phyloP scores from a whole-genome alignment of 495 filamentous ascomycete genomes.

The Trichoderma reesei region DNA sequence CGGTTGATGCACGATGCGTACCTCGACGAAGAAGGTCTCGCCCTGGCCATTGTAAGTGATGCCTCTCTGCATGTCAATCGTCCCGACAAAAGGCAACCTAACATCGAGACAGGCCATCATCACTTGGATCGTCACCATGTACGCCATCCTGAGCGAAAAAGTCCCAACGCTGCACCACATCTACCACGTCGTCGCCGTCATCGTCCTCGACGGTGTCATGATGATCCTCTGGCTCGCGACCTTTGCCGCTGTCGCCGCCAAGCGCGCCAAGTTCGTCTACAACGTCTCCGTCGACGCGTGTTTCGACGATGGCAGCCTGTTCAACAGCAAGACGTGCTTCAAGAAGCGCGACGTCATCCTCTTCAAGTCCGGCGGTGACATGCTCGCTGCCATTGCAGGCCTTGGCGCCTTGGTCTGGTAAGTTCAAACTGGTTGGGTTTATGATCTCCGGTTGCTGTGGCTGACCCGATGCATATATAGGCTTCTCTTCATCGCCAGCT shows the following conservation, averaged over 20 bases:
- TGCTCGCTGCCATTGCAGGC: slow-evolving; percentile 33
- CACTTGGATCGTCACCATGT: slow-evolving; percentile 34
- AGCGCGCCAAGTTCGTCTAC: slow-evolving; percentile 26
- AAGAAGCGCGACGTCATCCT: slow-evolving; percentile 23
- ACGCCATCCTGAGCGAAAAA: slow-evolving; percentile 33
- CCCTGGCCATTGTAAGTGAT: slow-evolving; percentile 29
- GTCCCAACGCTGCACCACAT: slow-evolving; percentile 21
- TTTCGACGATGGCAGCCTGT: slow-evolving; percentile 27
- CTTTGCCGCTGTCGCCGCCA: slow-evolving; percentile 34
- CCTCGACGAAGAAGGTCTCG: slow-evolving; percentile 26
- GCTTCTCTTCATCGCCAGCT: slow-evolving; percentile 35
- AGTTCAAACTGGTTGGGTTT: slow-evolving; percentile 3
- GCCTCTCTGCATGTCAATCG: no score
- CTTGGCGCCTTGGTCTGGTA: slow-evolving; percentile 32
- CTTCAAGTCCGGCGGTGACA: slow-evolving; percentile 17
- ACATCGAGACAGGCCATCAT: slow-evolving; percentile 27
- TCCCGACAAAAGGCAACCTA: slow-evolving; percentile 15
- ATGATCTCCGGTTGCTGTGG: background rate
- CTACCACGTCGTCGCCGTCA: slow-evolving; percentile 39
- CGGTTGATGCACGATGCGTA: slow-evolving; percentile 33
- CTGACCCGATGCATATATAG: slow-evolving; percentile 14
- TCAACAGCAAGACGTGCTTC: slow-evolving; percentile 28
- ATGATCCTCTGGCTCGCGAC: slow-evolving; percentile 38
- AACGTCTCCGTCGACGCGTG: slow-evolving; percentile 24
- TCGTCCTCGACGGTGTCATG: slow-evolving; percentile 36